Conservation (phyloP, 2,329 filamentous ascomycete species). For the Aspergillus sp. region DNA sequence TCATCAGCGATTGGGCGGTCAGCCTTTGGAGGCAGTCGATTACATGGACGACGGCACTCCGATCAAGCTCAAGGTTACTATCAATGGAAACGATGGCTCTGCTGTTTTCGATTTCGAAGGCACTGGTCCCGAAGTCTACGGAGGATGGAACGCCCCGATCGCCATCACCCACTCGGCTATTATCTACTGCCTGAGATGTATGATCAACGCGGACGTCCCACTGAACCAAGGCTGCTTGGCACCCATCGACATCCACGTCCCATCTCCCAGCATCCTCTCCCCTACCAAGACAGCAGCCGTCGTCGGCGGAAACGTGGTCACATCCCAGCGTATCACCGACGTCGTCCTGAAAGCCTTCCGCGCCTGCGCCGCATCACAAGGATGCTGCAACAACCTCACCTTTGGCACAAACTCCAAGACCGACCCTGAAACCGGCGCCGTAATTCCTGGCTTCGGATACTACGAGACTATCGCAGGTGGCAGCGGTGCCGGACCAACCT, state of each 20-base stretch:
- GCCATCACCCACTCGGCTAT: constrained; percentile 80
- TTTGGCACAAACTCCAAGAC: constrained; percentile 72
- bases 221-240: constrained; percentile 81
- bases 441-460: constrained; percentile 75
- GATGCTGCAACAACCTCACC: constrained; percentile 79
- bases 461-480: constrained; percentile 85
- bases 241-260: constrained; percentile 68
- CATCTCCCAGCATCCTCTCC: constrained; percentile 65
- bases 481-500: constrained; percentile 68
- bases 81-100: constrained; percentile 68
- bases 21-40: constrained; percentile 69
- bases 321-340: constrained; percentile 74
- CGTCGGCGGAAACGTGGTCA: constrained; percentile 78
- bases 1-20: constrained; percentile 62
- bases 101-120: constrained; percentile 75
- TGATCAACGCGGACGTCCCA: constrained; percentile 77
- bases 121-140: constrained; percentile 75
- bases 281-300: constrained; percentile 74
- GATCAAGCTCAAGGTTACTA: constrained; percentile 69
- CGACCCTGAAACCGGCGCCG: constrained; percentile 48
- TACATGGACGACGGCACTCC: constrained; percentile 85
- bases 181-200: constrained; percentile 76
- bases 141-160: constrained; percentile 74
- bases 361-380: constrained; percentile 73
- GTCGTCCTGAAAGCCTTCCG: constrained; percentile 76